Conservation (phyloP, 768 basidiomycete species). For the Collybia sp. region DNA sequence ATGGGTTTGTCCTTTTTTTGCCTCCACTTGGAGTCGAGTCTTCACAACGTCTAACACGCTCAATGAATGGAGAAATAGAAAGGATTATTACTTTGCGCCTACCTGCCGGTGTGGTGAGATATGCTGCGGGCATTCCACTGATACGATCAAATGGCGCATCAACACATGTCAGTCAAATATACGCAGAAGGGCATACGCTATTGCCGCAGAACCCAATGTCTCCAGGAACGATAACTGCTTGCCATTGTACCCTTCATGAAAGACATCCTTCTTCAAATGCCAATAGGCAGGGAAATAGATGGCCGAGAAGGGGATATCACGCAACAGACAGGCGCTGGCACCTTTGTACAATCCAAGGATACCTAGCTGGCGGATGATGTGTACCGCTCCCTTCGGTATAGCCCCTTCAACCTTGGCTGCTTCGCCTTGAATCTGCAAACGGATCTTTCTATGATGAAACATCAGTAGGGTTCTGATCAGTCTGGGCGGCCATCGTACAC, state of each 20-base stretch:
- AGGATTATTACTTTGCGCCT: constrained; percentile 16
- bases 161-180: constrained; percentile 11
- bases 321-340: constrained; percentile 86
- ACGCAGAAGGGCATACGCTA: constrained; percentile 54
- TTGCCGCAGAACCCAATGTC: constrained; percentile 76
- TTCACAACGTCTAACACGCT: constrained; percentile 81
- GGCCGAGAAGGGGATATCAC: constrained; percentile 97
- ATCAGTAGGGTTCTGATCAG: constrained; percentile 5
- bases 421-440: constrained; percentile 94
- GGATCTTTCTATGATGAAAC: constrained; percentile 66
- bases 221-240: constrained; percentile 91
- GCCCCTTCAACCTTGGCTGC: constrained; percentile 83
- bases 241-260: constrained; percentile 93
- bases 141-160: constrained; percentile 23
- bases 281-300: constrained; percentile 88
- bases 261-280: constrained; percentile 89
- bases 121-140: constrained; percentile 98
- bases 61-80: constrained; percentile 11
- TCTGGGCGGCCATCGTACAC: constrained; percentile 45
- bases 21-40: constrained; percentile 92
- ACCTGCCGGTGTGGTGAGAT: constrained; percentile 90
- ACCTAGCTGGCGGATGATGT: constrained; percentile 92
- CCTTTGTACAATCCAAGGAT: constrained; percentile 92
- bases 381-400: constrained; percentile 78
- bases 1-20: constrained; percentile 82